Percentiles rank a stretch among this genome's conserved stretches.
These are phyloP conservation scores for Leavenworthia alabamica DNA, from an alignment of 345 rosid species.

Conservation along the genomic window DNA sequence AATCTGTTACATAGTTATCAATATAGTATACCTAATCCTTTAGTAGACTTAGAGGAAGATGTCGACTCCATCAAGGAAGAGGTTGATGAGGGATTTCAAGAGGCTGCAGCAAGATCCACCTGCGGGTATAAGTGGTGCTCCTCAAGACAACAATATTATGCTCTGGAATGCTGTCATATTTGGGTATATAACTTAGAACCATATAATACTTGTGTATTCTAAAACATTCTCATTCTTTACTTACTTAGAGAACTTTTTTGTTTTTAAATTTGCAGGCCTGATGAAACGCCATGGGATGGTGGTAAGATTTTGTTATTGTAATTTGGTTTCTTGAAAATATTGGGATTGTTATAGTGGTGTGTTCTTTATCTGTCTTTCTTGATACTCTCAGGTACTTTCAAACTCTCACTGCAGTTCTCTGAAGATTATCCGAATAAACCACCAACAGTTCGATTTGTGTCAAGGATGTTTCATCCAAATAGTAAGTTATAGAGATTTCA, in stretches of 20 bases:
- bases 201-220: too few species aligned
- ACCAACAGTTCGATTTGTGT: constrained; percentile 60
- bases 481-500: constrained; percentile 35
- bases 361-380: constrained; percentile 6
- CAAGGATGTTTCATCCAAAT: constrained; percentile 63
- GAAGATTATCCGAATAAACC: constrained; percentile 72
- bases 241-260: background rate
- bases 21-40: too few species aligned
- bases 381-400: constrained; percentile 47
- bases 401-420: constrained; percentile 50
- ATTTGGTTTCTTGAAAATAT: background rate
- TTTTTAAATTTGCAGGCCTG: constrained; percentile 38
- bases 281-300: constrained; percentile 66
- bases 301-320: constrained; percentile 25
- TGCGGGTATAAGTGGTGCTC: constrained; percentile 65
- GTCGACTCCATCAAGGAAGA: constrained; percentile 73
- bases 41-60: constrained; percentile 26
- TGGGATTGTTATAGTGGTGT: background rate
- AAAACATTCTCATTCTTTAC: background rate
- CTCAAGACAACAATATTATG: constrained; percentile 56
- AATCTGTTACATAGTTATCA: too few species aligned
- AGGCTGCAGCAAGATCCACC: constrained; percentile 70
- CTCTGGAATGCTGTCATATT: constrained; percentile 66
- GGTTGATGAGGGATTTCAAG: constrained; percentile 65
- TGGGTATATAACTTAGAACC: constrained; percentile 36